Evolutionary conservation across 2,329 filamentous ascomycete genomes (phyloP).

Genomic region (Calonectria honghensis): DNA sequence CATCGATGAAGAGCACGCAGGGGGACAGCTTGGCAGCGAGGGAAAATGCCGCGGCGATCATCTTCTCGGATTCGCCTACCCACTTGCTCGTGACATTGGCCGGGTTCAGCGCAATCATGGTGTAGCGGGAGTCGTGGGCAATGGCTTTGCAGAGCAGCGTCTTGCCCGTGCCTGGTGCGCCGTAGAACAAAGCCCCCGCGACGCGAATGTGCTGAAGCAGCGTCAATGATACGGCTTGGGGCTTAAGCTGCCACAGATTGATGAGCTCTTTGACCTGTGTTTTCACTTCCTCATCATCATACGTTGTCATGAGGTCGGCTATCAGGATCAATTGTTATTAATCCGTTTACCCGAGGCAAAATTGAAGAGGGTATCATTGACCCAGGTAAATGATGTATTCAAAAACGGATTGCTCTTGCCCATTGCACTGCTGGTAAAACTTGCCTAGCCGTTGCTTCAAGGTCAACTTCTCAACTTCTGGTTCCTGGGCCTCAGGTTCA

Average conservation of each 20-base stretch:
- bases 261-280: not conserved
- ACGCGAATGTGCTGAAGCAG: not conserved
- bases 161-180: not conserved
- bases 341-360: no score
- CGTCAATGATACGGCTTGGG: not conserved
- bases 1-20: constrained; percentile 13
- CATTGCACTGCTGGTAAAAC: not conserved
- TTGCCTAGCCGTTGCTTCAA: not conserved
- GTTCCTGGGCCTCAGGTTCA: not conserved
- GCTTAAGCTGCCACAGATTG: not conserved
- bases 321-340: not conserved
- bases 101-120: not conserved
- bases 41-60: not conserved
- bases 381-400: not conserved
- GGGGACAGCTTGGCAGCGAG: not conserved
- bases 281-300: not conserved
- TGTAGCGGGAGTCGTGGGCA: not conserved
- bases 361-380: not conserved
- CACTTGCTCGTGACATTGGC: not conserved
- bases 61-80: not conserved
- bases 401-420: not conserved
- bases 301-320: not conserved
- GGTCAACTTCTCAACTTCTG: not conserved
- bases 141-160: constrained; percentile 4
- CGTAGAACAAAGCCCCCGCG: not conserved